Evolutionary conservation across 495 filamentous ascomycete genomes (phyloP), one percentile per base, ranked within the genome.

Genomic region (Friedmanniomyces simplex): DNA sequence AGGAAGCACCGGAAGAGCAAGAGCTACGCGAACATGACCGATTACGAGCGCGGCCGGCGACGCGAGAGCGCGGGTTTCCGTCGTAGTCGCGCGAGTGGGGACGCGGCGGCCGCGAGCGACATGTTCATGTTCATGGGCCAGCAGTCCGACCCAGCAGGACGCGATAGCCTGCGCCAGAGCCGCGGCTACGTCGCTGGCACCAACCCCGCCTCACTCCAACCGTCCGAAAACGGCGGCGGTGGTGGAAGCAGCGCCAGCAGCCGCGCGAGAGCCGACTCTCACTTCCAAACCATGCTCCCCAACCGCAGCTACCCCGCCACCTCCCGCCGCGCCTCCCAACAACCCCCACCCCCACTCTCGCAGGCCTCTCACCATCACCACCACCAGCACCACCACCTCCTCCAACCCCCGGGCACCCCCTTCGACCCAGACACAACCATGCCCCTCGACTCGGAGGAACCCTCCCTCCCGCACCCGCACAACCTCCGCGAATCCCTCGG

Each of bases 401-500:
- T 13, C 57, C 37, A 32, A 45, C 24, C 14, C 46, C 54, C 18
- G 22, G 22, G 24, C 12, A 20, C n/a, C 6, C 34, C 24, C 16
- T 18, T 36, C 32, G 18, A 53, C 32, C 42, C 52, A 12, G 52
- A 63, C 42, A 28, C 43, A 43, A n/a, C 30, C 52, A 50, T 66
- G 51, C 53, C 60, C 14, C 56, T 63, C n/a, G 60, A 63, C 32
- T 22, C 60, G 20, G 60, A 63, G 56, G 26, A 36, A 75, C 77
- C 20, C 11, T 21, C 16, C 8, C 6, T 18, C 25, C 22, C 14
- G 30, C 7, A 26, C 36, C 63, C 37, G 6, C 52, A 39, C 8
- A 43, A 43, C 18, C 18, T 16, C 13, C 50, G 54, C 26, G 5
- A 26, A 43, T 72, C 70, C 36, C 73, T 73, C 46, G 80, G 55